These are phyloP conservation scores for Pseudonitzschia delicatissima DNA, from an alignment of 108 stramenopile genomes.

Conservation along the genomic window DNA sequence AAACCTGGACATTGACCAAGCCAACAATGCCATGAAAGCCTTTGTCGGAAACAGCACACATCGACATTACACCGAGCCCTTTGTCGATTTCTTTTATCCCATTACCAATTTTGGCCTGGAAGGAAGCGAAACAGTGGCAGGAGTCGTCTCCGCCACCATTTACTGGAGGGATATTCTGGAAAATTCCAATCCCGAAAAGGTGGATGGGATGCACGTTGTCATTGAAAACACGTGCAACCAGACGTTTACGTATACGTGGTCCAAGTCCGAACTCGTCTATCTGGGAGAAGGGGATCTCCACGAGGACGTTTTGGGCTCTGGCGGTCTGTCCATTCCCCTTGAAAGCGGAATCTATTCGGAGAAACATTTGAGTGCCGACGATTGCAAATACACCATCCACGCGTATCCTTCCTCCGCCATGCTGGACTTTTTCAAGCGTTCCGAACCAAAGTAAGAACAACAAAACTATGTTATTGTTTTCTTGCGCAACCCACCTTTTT, in stretches of 20 bases:
- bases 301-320: slow-evolving; percentile 24
- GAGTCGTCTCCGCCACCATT: slow-evolving; percentile 9
- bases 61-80: slow-evolving; percentile 1
- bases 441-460: slow-evolving; percentile 4
- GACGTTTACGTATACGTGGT: slow-evolving; percentile 36
- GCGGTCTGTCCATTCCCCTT: neutral
- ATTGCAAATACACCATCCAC: slow-evolving; percentile 44
- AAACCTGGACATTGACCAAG: neutral
- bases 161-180: slow-evolving; percentile 25
- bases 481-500: slow-evolving; percentile 2
- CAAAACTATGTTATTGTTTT: slow-evolving; percentile 14
- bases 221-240: slow-evolving; percentile 35
- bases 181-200: slow-evolving; percentile 33
- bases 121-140: slow-evolving; percentile 2
- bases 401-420: slow-evolving; percentile 50
- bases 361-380: neutral
- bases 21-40: neutral
- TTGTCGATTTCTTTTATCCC: slow-evolving; percentile 1
- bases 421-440: slow-evolving; percentile 39
- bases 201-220: slow-evolving; percentile 51
- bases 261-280: slow-evolving; percentile 30
- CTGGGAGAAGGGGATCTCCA: slow-evolving; percentile 53
- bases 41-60: neutral
- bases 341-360: neutral
- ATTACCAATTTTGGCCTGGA: neutral